Percentiles rank a stretch among this genome's conserved stretches.
Evolutionary conservation across 2,329 filamentous ascomycete genomes (phyloP).

Genomic region (Aspergillus aculeatinus): DNA sequence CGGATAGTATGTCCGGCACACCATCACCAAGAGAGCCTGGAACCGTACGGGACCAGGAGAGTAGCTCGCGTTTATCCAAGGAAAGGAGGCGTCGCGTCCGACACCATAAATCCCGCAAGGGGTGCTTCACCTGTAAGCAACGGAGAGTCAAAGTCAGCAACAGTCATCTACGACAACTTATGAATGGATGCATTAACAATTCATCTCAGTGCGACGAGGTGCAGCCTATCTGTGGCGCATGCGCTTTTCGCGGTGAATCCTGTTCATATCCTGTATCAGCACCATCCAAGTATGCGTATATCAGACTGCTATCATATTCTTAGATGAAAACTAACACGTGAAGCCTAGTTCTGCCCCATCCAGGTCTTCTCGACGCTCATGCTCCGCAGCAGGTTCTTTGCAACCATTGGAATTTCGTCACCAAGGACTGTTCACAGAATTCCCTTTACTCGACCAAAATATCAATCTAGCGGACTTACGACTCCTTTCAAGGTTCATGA

Average conservation of each 20-base stretch:
- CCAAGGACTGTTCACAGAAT: neutral
- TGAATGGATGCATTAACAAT: neutral
- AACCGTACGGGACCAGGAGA: neutral
- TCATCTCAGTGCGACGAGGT: slow-evolving; percentile 25
- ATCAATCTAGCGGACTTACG: slow-evolving; percentile 23
- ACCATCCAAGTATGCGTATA: neutral
- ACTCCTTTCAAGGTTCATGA: slow-evolving; percentile 19
- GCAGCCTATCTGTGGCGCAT: slow-evolving; percentile 25
- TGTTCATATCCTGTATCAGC: slow-evolving; percentile 16
- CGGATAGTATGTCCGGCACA: neutral
- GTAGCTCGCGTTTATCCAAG: neutral
- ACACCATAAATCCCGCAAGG: slow-evolving; percentile 13
- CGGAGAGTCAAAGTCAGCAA: slow-evolving; percentile 26
- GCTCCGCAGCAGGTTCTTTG: neutral
- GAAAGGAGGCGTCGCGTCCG: slow-evolving; percentile 1
- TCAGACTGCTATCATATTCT: neutral
- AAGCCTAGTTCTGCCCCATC: neutral
- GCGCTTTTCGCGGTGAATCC: slow-evolving; percentile 14
- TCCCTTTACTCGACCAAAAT: neutral
- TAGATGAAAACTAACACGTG: neutral
- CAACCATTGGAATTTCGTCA: slow-evolving; percentile 17
- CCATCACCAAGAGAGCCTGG: neutral
- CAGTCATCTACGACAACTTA: neutral
- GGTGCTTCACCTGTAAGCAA: slow-evolving; percentile 26
- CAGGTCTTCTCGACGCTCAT: neutral